phyloP scores from a whole-genome alignment of 2,329 filamentous ascomycete species.

The Thelonectria blattea region DNA sequence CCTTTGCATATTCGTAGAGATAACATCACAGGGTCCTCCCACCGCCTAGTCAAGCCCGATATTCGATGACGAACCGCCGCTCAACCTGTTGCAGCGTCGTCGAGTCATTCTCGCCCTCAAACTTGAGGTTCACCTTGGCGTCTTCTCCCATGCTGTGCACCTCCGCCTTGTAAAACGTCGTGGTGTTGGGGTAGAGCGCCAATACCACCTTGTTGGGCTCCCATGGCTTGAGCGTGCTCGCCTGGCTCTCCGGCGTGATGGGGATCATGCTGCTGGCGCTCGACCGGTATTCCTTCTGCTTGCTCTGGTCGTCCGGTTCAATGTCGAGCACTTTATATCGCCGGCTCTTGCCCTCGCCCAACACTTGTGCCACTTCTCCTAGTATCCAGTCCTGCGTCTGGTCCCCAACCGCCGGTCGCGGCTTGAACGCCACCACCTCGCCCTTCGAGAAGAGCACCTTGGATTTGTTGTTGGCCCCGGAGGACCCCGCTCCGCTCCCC shows the following conservation, averaged over 20 bases:
- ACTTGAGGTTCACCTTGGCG: slow-evolving; percentile 69
- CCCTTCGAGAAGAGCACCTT: slow-evolving; percentile 65
- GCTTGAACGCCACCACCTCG: slow-evolving; percentile 71
- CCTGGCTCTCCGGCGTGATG: slow-evolving; percentile 64
- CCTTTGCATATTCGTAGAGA: no score
- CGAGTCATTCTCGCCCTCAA: slow-evolving; percentile 79
- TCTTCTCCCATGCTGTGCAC: slow-evolving; percentile 71
- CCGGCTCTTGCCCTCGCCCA: slow-evolving; percentile 77
- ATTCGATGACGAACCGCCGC: slow-evolving; percentile 77
- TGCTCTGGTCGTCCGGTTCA: slow-evolving; percentile 73
- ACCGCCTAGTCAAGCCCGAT: slow-evolving; percentile 50
- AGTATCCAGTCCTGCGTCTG: slow-evolving; percentile 70
- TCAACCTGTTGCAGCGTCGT: slow-evolving; percentile 79
- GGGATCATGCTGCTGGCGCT: slow-evolving; percentile 78
- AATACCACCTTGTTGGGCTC: slow-evolving; percentile 75
- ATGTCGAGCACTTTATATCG: slow-evolving; percentile 82
- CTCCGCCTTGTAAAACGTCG: slow-evolving; percentile 84
- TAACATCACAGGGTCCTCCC: not conserved
- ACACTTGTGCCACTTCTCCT: slow-evolving; percentile 76
- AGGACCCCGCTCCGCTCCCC: slow-evolving; percentile 40
- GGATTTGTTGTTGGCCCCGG: slow-evolving; percentile 43
- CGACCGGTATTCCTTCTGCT: slow-evolving; percentile 72
- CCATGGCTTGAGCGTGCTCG: slow-evolving; percentile 61
- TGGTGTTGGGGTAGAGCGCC: slow-evolving; percentile 82
- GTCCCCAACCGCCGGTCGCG: slow-evolving; percentile 58